Conservation (phyloP, 2,329 filamentous ascomycete species). For the Amauroascus niger region DNA sequence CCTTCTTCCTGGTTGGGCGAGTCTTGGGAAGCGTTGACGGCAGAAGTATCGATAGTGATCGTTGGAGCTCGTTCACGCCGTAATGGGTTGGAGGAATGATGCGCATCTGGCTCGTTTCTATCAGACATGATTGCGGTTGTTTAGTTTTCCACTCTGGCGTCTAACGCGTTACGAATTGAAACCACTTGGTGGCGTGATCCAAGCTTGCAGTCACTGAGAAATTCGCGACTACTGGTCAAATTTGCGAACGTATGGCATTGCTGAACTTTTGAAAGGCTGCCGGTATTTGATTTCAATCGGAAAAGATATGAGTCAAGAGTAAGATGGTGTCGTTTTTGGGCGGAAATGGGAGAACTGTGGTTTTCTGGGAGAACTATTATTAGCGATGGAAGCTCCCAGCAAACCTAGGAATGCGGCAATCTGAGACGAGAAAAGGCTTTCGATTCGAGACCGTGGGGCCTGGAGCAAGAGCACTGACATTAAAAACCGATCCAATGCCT, state of each 20-base stretch:
- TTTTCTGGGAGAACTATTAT: neutral
- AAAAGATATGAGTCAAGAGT: neutral
- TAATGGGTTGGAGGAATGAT: slow-evolving; percentile 26
- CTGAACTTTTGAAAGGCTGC: neutral
- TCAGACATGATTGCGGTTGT: slow-evolving; percentile 4
- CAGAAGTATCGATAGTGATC: slow-evolving; percentile 50
- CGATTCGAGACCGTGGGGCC: neutral
- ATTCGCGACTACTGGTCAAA: neutral
- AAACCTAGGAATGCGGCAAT: neutral
- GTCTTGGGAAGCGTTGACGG: slow-evolving; percentile 32
- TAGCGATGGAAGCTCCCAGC: neutral
- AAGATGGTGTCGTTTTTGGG: neutral
- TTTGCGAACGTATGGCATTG: neutral
- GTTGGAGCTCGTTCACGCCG: slow-evolving; percentile 42
- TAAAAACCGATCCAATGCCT: neutral
- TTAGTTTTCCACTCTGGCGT: neutral
- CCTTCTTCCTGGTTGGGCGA: neutral
- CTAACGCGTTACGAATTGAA: neutral
- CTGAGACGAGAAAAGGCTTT: neutral
- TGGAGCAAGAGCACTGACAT: slow-evolving; percentile 1
- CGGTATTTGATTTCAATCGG: neutral
- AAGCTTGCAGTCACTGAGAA: neutral
- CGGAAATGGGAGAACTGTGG: neutral
- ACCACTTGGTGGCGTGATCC: neutral
- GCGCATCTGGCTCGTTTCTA: slow-evolving; percentile 20